Evolutionary conservation across 2,329 filamentous ascomycete genomes (phyloP).

Genomic region (Trichoderma pleuroti): DNA sequence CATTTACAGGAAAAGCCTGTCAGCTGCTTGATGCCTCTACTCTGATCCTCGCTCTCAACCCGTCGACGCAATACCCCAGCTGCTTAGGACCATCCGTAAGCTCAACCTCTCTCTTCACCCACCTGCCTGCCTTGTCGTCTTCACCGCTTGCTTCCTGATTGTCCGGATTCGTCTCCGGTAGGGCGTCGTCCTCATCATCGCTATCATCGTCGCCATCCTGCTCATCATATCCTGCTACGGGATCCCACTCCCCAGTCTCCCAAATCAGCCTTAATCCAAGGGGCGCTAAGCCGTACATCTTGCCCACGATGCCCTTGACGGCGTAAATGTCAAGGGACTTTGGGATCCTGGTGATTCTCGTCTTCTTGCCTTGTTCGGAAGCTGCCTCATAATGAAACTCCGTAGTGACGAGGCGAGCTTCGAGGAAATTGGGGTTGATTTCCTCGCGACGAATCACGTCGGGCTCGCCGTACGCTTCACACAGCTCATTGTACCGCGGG

Average conservation of each 20-base stretch:
- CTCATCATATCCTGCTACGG: conserved; percentile 61
- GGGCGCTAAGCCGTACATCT: conserved; percentile 63
- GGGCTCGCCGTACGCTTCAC: conserved; percentile 71
- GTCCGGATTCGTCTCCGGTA: conserved; percentile 28
- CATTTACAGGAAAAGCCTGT: not conserved
- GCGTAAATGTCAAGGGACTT: conserved; percentile 76
- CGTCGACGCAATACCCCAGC: conserved; percentile 80
- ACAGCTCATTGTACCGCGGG: conserved; percentile 70
- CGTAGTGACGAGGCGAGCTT: conserved; percentile 70
- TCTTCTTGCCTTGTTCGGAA: conserved; percentile 29
- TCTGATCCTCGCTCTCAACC: conserved; percentile 64
- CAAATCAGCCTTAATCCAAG: conserved; percentile 67
- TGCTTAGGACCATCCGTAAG: conserved; percentile 75
- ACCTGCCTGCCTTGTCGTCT: conserved; percentile 47
- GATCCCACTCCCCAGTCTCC: conserved; percentile 91
- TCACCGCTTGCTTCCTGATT: conserved; percentile 25
- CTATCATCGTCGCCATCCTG: conserved; percentile 46
- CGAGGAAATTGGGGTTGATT: conserved; percentile 75
- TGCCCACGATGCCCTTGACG: conserved; percentile 73
- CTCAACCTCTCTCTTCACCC: conserved; percentile 75
- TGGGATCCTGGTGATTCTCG: conserved; percentile 69
- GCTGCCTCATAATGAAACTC: conserved; percentile 41
- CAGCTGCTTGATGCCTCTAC: conserved; percentile 48
- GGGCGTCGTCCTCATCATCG: conserved; percentile 40
- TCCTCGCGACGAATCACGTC: conserved; percentile 53